phyloP scores from a whole-genome alignment of 805 yeast species.

The Ogataea methanolica region DNA sequence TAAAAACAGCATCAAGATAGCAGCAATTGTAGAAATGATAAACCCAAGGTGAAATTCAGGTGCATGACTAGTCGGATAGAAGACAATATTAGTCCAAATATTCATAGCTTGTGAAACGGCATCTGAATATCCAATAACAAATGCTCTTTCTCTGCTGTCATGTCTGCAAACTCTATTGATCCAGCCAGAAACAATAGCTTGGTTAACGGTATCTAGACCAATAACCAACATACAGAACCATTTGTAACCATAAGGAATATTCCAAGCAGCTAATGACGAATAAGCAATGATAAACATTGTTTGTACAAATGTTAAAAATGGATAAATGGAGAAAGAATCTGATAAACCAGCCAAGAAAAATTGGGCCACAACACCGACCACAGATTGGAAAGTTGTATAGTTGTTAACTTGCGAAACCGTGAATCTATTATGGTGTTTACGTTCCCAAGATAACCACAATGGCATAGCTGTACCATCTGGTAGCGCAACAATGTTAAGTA shows the following conservation, averaged over 20 bases:
- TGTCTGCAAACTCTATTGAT: conserved; percentile 37
- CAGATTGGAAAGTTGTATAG: conserved; percentile 38
- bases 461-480: conserved; percentile 39
- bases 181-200: conserved; percentile 39
- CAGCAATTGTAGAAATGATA: conserved; percentile 32
- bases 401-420: conserved; percentile 33
- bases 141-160: conserved; percentile 60
- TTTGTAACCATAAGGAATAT: conserved; percentile 35
- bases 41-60: conserved; percentile 38
- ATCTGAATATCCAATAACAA: conserved; percentile 42
- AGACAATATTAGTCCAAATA: conserved; percentile 41
- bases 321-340: conserved; percentile 34
- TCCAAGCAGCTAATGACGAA: conserved; percentile 37
- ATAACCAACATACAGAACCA: conserved; percentile 36
- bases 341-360: conserved; percentile 34
- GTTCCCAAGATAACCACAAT: conserved; percentile 32
- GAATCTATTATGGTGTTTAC: conserved; percentile 21
- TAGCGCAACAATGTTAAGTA: conserved; percentile 35
- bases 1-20: conserved; percentile 32
- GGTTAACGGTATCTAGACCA: conserved; percentile 33
- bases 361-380: conserved; percentile 38
- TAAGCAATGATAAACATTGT: conserved; percentile 32
- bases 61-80: conserved; percentile 37
- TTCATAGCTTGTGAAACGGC: conserved; percentile 39
- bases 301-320: conserved; percentile 31